Base-by-base conservation (phyloP, 345 rosid species). In the Garcia nutans region DNA sequence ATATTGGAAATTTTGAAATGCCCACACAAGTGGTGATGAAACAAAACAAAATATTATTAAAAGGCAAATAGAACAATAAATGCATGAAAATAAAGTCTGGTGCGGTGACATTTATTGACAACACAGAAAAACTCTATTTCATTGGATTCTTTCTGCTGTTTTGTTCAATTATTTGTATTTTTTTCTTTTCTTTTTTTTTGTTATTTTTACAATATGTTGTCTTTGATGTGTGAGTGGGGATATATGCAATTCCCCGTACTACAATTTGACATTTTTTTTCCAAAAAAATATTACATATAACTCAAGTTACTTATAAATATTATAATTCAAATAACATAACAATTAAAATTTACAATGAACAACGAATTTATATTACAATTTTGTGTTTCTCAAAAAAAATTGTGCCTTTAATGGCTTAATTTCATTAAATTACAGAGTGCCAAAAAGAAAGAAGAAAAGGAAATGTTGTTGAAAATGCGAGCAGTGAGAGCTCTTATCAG, bases 401-500 rank as follows among this genome's bases (percentile, higher is more conserved):
- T 28, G 31, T 28, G 31, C 1, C 31, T 28, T 28, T 28, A 28
- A 28, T 28, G 31, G 31, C 31, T 28, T 28, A 0, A 1, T n/a
- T 74, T 54, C 41, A 37, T 37, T 37, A 37, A 37, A 37, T 37
- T 37, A 37, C 41, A 65, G 15, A 22, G 41, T 20, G 66, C 47
- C 41, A 47, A 33, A 47, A 47, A 15, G 17, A 54, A 26, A 47
- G 19, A 28, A 9, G 10, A 10, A 47, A 47, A 28, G 31, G 31
- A 28, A 47, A 10, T 1, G 2, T 22, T 62, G 15, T 20, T 17
- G 31, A 23, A 13, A 73, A 62, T 42, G 45, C 20, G 79, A 69
- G 62, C 59, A 60, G 79, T 17, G 26, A 49, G 62, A 47, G 79
- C 74, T 59, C 79, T 76, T 69, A 69, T 69, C 74, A 76, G 59